A percentile compares a stretch with the other conserved stretches of the same genome.
Evolutionary conservation across 2,329 filamentous ascomycete species (phyloP).

Genomic region (Fusarium stilboides): DNA sequence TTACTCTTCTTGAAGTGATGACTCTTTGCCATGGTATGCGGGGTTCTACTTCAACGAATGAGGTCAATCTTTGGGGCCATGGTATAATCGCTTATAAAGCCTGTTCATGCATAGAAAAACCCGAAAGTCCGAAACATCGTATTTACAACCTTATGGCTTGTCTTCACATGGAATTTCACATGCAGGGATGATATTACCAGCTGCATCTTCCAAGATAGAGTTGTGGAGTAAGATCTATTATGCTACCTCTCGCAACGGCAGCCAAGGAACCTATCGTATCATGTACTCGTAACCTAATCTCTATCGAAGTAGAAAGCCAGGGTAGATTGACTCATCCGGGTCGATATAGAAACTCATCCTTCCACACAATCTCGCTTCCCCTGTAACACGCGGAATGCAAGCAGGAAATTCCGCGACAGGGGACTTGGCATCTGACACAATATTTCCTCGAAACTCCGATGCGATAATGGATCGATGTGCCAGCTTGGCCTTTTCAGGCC

Average conservation of each 20-base stretch:
- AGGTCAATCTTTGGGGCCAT: no score
- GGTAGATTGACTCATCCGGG: slow-evolving; percentile 21
- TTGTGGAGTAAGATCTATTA: no score
- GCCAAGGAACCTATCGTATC: no score
- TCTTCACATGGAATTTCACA: no score
- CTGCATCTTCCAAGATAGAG: no score
- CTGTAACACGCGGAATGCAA: slow-evolving; percentile 39
- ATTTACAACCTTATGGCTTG: no score
- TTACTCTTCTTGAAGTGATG: not conserved
- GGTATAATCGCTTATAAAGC: no score
- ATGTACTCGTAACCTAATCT: no score
- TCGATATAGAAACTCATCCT: slow-evolving; percentile 43
- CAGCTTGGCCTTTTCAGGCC: not conserved
- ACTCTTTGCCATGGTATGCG: not conserved
- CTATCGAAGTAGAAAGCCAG: slow-evolving; percentile 34
- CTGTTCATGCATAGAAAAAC: no score
- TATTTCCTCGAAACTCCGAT: slow-evolving; percentile 27
- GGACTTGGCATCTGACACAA: slow-evolving; percentile 24
- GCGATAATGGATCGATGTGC: slow-evolving; percentile 34
- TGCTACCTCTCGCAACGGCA: no score
- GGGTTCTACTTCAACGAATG: no score
- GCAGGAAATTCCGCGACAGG: slow-evolving; percentile 33
- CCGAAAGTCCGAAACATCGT: not conserved
- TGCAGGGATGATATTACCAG: no score
- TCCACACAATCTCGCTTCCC: slow-evolving; percentile 29